Base-by-base conservation (phyloP, 164 flowering plant genomes). In the Vitis cinerea region DNA sequence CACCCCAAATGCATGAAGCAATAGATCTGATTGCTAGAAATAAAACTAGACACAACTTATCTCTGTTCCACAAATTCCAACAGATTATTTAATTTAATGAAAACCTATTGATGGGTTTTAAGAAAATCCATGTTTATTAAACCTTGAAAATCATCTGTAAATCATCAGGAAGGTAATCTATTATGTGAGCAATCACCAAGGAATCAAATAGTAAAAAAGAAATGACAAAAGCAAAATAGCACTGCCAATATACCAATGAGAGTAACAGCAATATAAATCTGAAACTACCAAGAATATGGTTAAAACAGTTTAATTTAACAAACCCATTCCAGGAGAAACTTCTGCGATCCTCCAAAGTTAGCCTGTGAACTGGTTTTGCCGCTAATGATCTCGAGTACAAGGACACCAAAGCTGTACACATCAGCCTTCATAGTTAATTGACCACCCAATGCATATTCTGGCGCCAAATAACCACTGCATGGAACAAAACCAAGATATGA, bases 401-500 rank as follows among this genome's bases (percentile, higher is more conserved):
- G 89, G 54, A 91, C 87, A 59, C 97, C 97, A 75, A 83, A 91
- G 74, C 97, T 88, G 75, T 88, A 91, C 9, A 91, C 83, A 70
- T 91, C 97, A 23, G 97, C 97, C 83, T 86, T 91, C 84, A 71
- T 72, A 15, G 97, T 91, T 61, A 91, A 70, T 72, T 88, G 89
- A 67, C 94, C 97, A 19, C 86, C 90, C 77, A 83, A 15, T 55
- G 88, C 94, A 73, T 91, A 91, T 64, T 91, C 97, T 66, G 97
- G 97, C 64, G 97, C 97, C 74, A 91, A 78, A 80, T 91, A 91
- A 70, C 97, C 97, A 37, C 97, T 91, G 86, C 76, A 84, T 44
- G 11, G 30, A 65, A 29, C 17, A 64, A 55, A 11, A 67, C 19
- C 31, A 47, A 57, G 49, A 11, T 30, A 62, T 15, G 44, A 13